A percentile compares a stretch with the other conserved stretches of the same genome.
Evolutionary conservation across 163 green algal species (phyloP).

Genomic region (Chlamydomonas reinhardtii): DNA sequence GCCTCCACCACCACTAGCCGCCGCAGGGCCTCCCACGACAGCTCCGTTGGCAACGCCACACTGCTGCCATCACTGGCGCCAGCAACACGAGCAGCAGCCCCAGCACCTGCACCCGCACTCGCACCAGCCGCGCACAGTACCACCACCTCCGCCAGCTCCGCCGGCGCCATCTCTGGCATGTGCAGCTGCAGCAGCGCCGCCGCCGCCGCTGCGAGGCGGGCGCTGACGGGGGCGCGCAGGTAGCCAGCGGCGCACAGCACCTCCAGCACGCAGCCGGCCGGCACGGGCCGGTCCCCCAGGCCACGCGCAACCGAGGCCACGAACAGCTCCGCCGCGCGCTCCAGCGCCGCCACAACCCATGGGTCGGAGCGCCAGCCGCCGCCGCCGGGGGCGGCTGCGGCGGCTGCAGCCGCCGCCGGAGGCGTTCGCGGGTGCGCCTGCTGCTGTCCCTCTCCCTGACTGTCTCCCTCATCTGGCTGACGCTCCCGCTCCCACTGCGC

Average conservation of each 20-base stretch:
- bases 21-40: slow-evolving; percentile 15
- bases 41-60: not conserved
- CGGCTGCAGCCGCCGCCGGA: not conserved
- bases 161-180: slow-evolving; percentile 5
- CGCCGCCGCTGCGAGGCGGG: not conserved
- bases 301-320: not conserved
- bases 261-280: slow-evolving; percentile 16
- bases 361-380: not conserved
- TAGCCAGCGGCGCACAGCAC: slow-evolving; percentile 15
- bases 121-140: not conserved
- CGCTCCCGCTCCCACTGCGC: not conserved
- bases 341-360: slow-evolving; percentile 26
- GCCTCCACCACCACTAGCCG: slow-evolving; percentile 8
- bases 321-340: slow-evolving; percentile 6
- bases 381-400: not conserved
- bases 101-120: not conserved
- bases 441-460: not conserved
- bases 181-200: not conserved
- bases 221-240: not conserved
- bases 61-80: too few species aligned
- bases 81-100: not conserved
- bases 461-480: not conserved
- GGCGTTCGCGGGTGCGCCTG: not conserved
- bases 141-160: slow-evolving; percentile 29
- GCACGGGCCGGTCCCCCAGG: slow-evolving; percentile 20